phyloP scores from a whole-genome alignment of 2,329 filamentous ascomycete species.

The Aspergillus pseudotamarii region DNA sequence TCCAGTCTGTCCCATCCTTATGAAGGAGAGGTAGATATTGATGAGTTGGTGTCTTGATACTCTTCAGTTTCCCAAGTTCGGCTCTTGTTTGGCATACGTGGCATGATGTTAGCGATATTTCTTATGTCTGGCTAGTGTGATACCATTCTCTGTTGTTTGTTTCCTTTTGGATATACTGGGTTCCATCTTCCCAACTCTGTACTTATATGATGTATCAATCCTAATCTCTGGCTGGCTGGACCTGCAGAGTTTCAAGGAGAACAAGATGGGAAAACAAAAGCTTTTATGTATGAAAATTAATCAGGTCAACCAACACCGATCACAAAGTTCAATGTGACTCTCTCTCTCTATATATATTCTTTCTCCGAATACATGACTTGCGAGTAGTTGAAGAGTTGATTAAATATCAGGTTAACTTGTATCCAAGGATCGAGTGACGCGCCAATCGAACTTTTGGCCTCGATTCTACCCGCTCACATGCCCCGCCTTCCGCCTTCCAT shows the following conservation, averaged over 20 bases:
- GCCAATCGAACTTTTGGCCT: not conserved
- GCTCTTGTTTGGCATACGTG: constrained; percentile 26
- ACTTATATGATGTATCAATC: constrained; percentile 1
- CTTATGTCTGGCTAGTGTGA: constrained; percentile 21
- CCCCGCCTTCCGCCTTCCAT: constrained; percentile 17
- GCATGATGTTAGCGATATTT: constrained; percentile 21
- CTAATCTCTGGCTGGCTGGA: constrained; percentile 6
- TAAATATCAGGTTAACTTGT: not conserved
- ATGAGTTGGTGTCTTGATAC: constrained; percentile 36
- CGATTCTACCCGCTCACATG: constrained; percentile 12
- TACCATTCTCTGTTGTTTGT: constrained; percentile 20
- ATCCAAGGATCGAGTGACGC: not conserved
- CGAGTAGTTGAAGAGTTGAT: not conserved
- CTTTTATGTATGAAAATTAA: not conserved
- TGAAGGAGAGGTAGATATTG: constrained; percentile 38
- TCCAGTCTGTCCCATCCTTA: constrained; percentile 31
- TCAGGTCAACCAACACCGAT: not conserved
- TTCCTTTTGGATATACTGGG: constrained; percentile 2
- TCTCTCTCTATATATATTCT: not conserved
- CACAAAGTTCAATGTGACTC: not conserved
- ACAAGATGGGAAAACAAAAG: not conserved
- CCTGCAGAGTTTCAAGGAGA: constrained; percentile 2
- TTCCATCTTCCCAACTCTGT: constrained; percentile 4
- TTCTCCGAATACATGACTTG: not conserved
- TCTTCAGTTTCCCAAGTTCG: constrained; percentile 1